These are phyloP conservation scores for Acacia acuminata DNA, from an alignment of 306 rosid genomes.

Conservation along the genomic window DNA sequence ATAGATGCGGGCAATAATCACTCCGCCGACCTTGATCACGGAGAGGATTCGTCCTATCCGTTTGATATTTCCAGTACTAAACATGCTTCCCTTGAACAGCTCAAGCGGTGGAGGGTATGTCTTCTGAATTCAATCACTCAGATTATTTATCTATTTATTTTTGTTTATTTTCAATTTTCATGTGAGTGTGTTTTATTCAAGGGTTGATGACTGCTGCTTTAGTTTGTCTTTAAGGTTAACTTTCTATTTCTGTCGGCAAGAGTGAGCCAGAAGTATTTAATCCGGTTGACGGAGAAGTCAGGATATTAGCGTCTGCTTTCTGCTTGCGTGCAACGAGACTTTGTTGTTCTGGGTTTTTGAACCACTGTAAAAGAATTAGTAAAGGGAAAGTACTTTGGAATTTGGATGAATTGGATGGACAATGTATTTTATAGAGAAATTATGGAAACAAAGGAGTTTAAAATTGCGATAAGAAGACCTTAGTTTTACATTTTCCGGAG, in stretches of 20 bases:
- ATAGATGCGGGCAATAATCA: slow-evolving; percentile 49
- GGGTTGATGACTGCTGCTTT: neutral
- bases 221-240: neutral
- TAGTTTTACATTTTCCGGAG: neutral
- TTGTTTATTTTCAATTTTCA: neutral
- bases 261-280: neutral
- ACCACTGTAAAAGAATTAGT: neutral
- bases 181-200: neutral
- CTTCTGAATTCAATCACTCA: neutral
- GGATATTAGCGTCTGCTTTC: neutral
- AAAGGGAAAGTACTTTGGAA: neutral
- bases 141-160: neutral
- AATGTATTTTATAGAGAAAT: neutral
- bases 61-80: slow-evolving; percentile 67
- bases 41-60: slow-evolving; percentile 38
- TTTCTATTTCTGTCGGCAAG: neutral
- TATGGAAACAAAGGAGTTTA: neutral
- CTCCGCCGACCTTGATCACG: slow-evolving; percentile 46
- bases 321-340: neutral
- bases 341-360: slow-evolving; percentile 19
- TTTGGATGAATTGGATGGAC: neutral
- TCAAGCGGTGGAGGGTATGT: slow-evolving; percentile 84
- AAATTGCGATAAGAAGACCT: neutral
- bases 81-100: slow-evolving; percentile 68
- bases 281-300: neutral